Evolutionary conservation across 176 grass and related monocot species (phyloP), one percentile per base, ranked within the genome.

Genomic region (Ensete ventricosum): DNA sequence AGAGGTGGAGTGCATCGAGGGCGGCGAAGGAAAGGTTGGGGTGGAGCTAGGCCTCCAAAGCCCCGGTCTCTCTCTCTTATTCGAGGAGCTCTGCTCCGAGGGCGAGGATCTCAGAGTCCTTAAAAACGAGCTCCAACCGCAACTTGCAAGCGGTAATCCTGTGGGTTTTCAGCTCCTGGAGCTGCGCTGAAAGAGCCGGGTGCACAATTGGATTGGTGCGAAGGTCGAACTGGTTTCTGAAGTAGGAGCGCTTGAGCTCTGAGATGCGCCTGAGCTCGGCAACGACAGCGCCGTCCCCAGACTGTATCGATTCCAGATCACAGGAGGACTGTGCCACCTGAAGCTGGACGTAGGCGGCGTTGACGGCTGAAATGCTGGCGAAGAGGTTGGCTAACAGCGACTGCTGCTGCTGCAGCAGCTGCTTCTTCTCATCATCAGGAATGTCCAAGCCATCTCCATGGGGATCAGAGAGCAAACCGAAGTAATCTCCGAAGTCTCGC

Each of bases 1-100:
- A 96, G 19, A 85, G 80, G 81, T 91, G 84, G 74, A 96, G 82
- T 1, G 19, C 75, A 80, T 95, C 81, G 25, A 90, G 88, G 55
- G 86, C 66, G 14, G 81, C 78, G 21, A 84, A 69, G 14, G 78
- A 85, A 76, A 77, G 62, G 2, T 72, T 75, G 14, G 83, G 83
- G 78, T 63, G 84, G 10, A 59, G 60, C 21, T 77, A 64, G 16
- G 81, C 71, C 78, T 92, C 84, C 49, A 96, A 50, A 53, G 64
- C 78, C 11, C 63, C 24, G 54, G 50, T 55, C 48, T 73, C 63
- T 54, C 63, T 75, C 55, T 84, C 29, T 1, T 12, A 14, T 53
- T 29, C 77, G 19, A 53, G 50, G 59, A 81, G 71, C 25, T 85
- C 54, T 14, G 50, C 29, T 2, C 69, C 63, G n/a, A 81, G 81